Percentiles rank a stretch among this genome's conserved stretches.
These are phyloP conservation scores for Parathielavia appendiculata DNA, from an alignment of 495 filamentous ascomycete genomes.

Conservation along the genomic window DNA sequence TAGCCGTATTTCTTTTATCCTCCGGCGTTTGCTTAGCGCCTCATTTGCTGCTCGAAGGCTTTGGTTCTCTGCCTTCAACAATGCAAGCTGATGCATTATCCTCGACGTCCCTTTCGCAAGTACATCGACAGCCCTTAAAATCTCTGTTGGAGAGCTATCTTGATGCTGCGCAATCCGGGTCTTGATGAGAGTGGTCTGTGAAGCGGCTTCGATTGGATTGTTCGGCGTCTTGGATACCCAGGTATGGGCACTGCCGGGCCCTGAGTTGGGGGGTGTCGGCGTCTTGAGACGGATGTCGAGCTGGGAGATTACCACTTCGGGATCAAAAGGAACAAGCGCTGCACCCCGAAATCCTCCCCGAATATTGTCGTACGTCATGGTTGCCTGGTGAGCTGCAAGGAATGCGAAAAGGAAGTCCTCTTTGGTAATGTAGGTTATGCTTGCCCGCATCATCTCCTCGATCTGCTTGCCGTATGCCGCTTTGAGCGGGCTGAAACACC, in stretches of 20 bases:
- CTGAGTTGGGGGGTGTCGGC: conserved; percentile 8
- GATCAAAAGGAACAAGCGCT: conserved; percentile 16
- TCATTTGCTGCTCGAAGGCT: too few relatives aligned
- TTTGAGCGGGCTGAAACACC: too few relatives aligned
- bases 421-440: conserved; percentile 20
- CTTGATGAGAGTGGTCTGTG: too few relatives aligned
- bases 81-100: conserved; percentile 7
- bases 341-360: conserved; percentile 12
- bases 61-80: too few relatives aligned
- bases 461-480: too few relatives aligned
- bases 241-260: background rate
- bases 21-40: too few relatives aligned
- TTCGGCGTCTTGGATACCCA: conserved; percentile 7
- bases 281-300: conserved; percentile 7
- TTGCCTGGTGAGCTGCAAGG: background rate
- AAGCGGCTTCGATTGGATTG: background rate
- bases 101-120: conserved; percentile 8
- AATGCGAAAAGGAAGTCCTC: conserved; percentile 18
- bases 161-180: too few relatives aligned
- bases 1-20: too few relatives aligned
- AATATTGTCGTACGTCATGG: too few relatives aligned
- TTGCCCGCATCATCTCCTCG: too few relatives aligned
- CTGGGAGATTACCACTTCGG: conserved; percentile 16
- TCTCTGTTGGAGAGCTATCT: conserved; percentile 10
- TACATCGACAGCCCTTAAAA: background rate